Conservation (phyloP, 768 basidiomycete species). For the Agrocybe chaxingu region DNA sequence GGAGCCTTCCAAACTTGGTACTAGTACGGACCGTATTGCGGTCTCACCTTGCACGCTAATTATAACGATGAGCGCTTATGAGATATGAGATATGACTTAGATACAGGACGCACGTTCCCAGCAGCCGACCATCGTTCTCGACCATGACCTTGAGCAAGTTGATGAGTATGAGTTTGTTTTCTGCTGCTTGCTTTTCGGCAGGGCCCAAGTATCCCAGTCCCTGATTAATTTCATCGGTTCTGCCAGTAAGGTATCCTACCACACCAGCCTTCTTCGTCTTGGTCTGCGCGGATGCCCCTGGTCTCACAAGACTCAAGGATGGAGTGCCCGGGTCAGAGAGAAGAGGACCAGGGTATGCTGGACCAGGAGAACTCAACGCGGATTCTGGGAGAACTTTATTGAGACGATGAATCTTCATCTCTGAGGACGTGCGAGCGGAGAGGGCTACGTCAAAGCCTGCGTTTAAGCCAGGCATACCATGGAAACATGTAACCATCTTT, state of each 20-base stretch:
- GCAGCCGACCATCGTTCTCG: slow-evolving; percentile 84
- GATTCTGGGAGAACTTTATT: slow-evolving; percentile 70
- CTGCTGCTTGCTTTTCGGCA: slow-evolving; percentile 54
- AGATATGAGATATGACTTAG: neutral
- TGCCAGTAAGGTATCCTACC: slow-evolving; percentile 70
- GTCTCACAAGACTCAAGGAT: slow-evolving; percentile 65
- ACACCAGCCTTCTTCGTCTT: slow-evolving; percentile 87
- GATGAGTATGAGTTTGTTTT: slow-evolving; percentile 74
- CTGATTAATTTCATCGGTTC: slow-evolving; percentile 72
- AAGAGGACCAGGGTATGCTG: slow-evolving; percentile 83
- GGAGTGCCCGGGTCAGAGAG: slow-evolving; percentile 71
- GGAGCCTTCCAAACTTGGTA: slow-evolving; percentile 48
- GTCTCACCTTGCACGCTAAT: slow-evolving; percentile 54
- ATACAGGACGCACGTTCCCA: slow-evolving; percentile 67
- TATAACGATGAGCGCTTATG: neutral
- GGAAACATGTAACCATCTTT: slow-evolving; percentile 85
- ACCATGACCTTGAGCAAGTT: slow-evolving; percentile 77
- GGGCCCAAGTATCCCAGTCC: slow-evolving; percentile 70
- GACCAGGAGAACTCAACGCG: slow-evolving; percentile 48
- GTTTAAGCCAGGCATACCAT: slow-evolving; percentile 58
- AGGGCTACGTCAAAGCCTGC: slow-evolving; percentile 79
- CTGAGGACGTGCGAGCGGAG: slow-evolving; percentile 65
- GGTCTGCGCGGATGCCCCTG: slow-evolving; percentile 56
- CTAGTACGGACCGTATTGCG: slow-evolving; percentile 69
- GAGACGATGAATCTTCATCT: slow-evolving; percentile 64